Base-by-base conservation (phyloP, 2,329 filamentous ascomycete species). In the Mollisia scopiformis region DNA sequence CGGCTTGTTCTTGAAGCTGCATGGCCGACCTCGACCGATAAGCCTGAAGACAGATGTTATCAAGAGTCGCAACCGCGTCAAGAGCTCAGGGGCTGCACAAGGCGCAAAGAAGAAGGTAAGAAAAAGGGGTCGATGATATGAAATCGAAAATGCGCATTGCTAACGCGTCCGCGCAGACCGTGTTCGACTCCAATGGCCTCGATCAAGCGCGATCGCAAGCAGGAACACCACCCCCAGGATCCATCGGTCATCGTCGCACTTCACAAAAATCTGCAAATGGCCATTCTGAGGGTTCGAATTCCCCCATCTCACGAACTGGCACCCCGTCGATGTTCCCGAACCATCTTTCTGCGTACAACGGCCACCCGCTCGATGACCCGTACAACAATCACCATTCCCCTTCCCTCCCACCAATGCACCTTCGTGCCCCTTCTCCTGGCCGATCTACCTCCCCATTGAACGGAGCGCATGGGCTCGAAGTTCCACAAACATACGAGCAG, bases 41-140 rank as follows among this genome's bases (percentile, higher is more conserved):
- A 96, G 92, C 70, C 85, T 99, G 71, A 99, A 99, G 84, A 98
- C 95, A 52, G 95, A 99, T 81, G 94, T 98, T 69, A 99, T 99
- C 81, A 99, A 99, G 83, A 97, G 93, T 81, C 92, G 95, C 72
- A 99, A 99, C 79, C 88, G 95, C 67, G 94, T 98, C 70, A 98
- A 98, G 83, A 95, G 93, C 28, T 85, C 87, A 76, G 85, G 86
- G 57, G 86, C 90, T 8, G 91, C 81, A 2, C 84, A 93, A 65
- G 87, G 88, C 50, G 90, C 92, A 72, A 93, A 88, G 77, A 88
- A 93, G 78, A 96, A 96, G 88, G 92, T 92, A 79, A 72, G 78
- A 73, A 52, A 58, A 19, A 35, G 13, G 30, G 21, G 2, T 1
- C 21, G 16, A 25, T 37, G 16, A 33, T 23, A 4, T 7, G n/a